Evolutionary conservation across 805 yeast genomes (phyloP), one percentile per base, ranked within the genome.

Genomic region (Vanderwaltozyma polyspora): DNA sequence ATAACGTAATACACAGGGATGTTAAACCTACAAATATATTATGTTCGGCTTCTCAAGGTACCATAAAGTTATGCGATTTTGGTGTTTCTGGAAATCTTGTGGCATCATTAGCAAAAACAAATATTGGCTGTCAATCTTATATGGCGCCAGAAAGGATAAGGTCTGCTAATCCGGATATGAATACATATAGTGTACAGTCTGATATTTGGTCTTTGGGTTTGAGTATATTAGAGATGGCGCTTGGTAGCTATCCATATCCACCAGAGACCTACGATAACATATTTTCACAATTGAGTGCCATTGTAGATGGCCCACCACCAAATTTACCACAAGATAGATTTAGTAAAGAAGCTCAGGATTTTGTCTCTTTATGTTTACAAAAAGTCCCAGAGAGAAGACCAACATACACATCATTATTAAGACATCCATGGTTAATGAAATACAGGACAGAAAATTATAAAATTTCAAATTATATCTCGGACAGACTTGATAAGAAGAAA

Each of bases 131-230:
- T 59, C 98, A 91, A 61, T 81, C 94, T 1, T 89, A 89, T 59
- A 91, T 91, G 97, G 97, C 97, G 1, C 98, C 98, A 1, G 98
- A 89, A 55, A 71, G 98, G 51, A 91, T 91, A 46, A 75, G 77
- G 49, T 73, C 82, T 1, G 49, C 69, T 40, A 75, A 64, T 42
- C 89, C 85, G 2, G 86, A 79, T 49, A 86, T 76, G 43, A 67
- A 73, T 8, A 74, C 91, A 0, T 89, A 89, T 59, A 76, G 95
- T 1, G 95, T 86, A 3, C 96, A 89, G 51, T 79, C 94, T 6
- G 98, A 89, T 59, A 75, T 89, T 40, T 89, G 98, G 98, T 85
- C 95, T 0, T 60, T 89, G 28, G 98, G 97, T 0, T 66, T 89
- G 36, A 73, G 87, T 13, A 70, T 89, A 13, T 57, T 91, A 32